phyloP scores from a whole-genome alignment of 257 asterid genomes.

The Nicotiana undulata region DNA sequence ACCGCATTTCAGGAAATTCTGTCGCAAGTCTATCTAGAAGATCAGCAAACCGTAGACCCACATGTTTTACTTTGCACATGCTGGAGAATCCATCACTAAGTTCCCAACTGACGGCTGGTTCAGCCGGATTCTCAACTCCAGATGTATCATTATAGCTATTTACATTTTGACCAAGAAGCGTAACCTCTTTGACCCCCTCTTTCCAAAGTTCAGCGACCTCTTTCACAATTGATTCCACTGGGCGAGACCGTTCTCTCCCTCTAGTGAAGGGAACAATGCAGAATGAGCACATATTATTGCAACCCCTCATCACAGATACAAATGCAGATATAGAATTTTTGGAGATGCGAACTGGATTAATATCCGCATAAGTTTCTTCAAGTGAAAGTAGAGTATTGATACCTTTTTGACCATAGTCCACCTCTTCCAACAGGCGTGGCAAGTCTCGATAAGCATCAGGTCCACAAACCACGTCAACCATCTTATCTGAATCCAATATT shows the following conservation, averaged over 20 bases:
- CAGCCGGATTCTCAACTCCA: constrained; percentile 44
- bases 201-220: constrained; percentile 92
- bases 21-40: constrained; percentile 71
- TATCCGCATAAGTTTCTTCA: constrained; percentile 97
- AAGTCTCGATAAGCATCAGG: constrained; percentile 97
- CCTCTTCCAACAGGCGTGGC: constrained; percentile 91
- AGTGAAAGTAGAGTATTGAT: constrained; percentile 93
- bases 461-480: constrained; percentile 98
- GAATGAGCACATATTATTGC: constrained; percentile 97
- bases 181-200: constrained; percentile 92
- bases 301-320: constrained; percentile 97
- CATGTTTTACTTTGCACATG: constrained; percentile 59
- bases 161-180: constrained; percentile 96
- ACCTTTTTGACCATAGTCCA: constrained; percentile 95
- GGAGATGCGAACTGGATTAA: constrained; percentile 87
- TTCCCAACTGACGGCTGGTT: constrained; percentile 74
- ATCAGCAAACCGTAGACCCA: constrained; percentile 94
- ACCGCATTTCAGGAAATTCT: constrained; percentile 95
- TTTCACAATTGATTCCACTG: constrained; percentile 82
- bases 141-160: constrained; percentile 90
- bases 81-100: constrained; percentile 89
- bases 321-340: constrained; percentile 87
- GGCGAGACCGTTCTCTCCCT: constrained; percentile 92
- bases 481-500: constrained; percentile 90
- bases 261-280: constrained; percentile 99